phyloP scores from a whole-genome alignment of 2,329 filamentous ascomycete genomes.

The Penicillium sp. region DNA sequence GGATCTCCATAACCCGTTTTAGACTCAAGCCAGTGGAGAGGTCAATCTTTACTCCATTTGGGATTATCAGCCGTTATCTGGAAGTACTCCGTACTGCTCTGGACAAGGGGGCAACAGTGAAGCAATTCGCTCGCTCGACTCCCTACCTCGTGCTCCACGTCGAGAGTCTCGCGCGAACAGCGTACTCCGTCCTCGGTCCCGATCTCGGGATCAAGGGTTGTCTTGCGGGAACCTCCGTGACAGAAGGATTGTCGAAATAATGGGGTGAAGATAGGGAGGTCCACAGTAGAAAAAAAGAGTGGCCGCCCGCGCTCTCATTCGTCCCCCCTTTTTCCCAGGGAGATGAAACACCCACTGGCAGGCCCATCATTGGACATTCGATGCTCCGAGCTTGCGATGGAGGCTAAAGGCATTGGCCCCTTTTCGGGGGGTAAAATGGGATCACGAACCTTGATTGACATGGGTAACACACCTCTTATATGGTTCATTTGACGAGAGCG shows the following conservation, averaged over 20 bases:
- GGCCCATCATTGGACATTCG: not conserved
- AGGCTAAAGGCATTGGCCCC: not conserved
- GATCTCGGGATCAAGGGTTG: no score
- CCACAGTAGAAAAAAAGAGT: not conserved
- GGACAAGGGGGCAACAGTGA: no score
- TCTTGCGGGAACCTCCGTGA: not conserved
- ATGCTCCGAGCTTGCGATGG: slow-evolving; percentile 2
- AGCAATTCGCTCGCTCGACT: no score
- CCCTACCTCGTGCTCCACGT: no score
- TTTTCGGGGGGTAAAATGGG: not conserved
- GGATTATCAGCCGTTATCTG: not conserved
- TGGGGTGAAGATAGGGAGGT: not conserved
- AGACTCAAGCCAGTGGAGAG: no score
- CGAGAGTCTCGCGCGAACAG: no score
- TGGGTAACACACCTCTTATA: not conserved
- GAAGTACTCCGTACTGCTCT: no score
- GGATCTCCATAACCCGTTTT: not conserved
- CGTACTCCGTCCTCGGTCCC: no score
- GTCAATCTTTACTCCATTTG: slow-evolving; percentile 3
- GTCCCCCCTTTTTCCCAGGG: not conserved
- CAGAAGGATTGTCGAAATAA: not conserved
- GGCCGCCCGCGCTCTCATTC: not conserved
- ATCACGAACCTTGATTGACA: no score
- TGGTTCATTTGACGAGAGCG: not conserved
- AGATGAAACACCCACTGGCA: slow-evolving; percentile 5